These are phyloP conservation scores for Marsdenia floribunda DNA, from an alignment of 257 asterid genomes.

Conservation along the genomic window DNA sequence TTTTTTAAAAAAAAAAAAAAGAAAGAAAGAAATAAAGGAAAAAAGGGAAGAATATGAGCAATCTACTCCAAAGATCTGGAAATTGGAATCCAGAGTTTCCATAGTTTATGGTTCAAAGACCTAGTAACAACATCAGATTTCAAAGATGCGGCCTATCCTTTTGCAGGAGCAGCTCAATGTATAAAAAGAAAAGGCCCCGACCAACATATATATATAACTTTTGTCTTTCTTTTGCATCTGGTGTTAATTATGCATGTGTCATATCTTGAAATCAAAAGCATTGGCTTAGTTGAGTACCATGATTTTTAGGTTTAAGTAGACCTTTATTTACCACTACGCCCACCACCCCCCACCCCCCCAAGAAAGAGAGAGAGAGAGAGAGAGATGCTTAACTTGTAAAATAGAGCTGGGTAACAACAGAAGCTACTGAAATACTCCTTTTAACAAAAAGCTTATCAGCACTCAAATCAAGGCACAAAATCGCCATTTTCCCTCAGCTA, in stretches of 20 bases:
- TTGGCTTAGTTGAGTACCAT: not conserved
- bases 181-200: not conserved
- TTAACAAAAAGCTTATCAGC: conserved; percentile 1
- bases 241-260: not conserved
- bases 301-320: not conserved
- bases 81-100: not conserved
- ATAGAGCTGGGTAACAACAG: not conserved
- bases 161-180: not conserved
- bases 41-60: not conserved
- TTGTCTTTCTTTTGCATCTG: not conserved
- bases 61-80: not conserved
- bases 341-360: too few relatives aligned
- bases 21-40: not conserved
- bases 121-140: not conserved
- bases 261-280: not conserved
- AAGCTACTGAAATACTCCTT: not conserved
- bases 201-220: not conserved
- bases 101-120: not conserved
- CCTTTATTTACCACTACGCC: too few relatives aligned
- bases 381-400: not conserved
- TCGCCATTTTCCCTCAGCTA: not conserved
- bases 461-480: not conserved
- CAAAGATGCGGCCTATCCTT: not conserved
- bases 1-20: not conserved
- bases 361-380: too few relatives aligned